Evolutionary conservation across 192 early-diverging fungal genomes (phyloP), one percentile per base, ranked within the genome.

Genomic region (Coemansia sp.): DNA sequence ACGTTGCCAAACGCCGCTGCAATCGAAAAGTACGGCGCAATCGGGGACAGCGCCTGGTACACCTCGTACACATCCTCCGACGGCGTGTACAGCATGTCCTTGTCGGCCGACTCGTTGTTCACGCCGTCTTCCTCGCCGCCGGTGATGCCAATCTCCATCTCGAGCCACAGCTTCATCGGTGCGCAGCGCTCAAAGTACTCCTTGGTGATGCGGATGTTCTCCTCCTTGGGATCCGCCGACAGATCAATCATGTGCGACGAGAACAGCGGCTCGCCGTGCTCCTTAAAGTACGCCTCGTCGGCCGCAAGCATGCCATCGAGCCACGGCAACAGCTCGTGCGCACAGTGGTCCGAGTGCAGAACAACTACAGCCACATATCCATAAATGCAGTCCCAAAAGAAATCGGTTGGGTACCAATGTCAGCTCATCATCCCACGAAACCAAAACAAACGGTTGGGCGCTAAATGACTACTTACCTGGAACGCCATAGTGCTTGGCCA

Each of bases 61-160:
- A 96, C 91, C 75, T 97, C 93, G 84, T 90, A 92, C 66, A 97
- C 91, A 70, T 97, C 95, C 76, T 95, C 91, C 17, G 95, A 94
- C 74, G 95, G 94, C 19, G 94, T 95, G 86, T 97, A 97, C 9
- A 97, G 87, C 17, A 89, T 65, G 60, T 88, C 86, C 75, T 93
- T 95, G 75, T 97, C 94, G 57, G 94, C 93, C 22, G 84, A 81
- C 71, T 91, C 88, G 85, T 97, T 96, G 88, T 96, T 92, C 57
- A 97, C 95, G 80, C 95, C 95, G 77, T 97, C 95, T 82, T 97
- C 95, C 84, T 97, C 95, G 68, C 95, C 95, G 79, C 95, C 95
- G 26, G 94, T 96, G 76, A 97, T 94, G 82, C 95, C 95, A 56
- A 97, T 96, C 85, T 97, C 95, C 93, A 97, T 97, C 85, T 97